Evolutionary conservation across 2,329 filamentous ascomycete genomes (phyloP), one percentile per base, ranked within the genome.

Genomic region (Colletotrichum musicola): DNA sequence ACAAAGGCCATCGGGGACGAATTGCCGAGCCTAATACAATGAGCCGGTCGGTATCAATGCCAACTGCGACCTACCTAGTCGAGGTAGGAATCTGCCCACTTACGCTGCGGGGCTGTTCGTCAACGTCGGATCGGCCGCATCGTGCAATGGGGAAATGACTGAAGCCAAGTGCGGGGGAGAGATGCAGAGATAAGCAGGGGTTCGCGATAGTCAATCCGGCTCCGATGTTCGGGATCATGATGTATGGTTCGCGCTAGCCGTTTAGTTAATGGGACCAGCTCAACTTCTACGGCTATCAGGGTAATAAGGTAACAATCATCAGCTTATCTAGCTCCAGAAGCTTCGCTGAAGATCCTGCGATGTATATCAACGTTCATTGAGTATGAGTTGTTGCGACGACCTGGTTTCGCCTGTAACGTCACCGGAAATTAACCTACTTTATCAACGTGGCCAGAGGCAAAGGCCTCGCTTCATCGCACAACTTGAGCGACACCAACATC

Each of bases 121-220:
- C 4, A n/a, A 25, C 22, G 40, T 47, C 53, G 61, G 54, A 59
- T 64, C 22, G 47, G 27, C 44, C 42, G 20, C 53, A 51, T 46
- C 47, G 35, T 50, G 46, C 30, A 50, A 38, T 44, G 27, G 44
- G 9, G 13, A 47, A 58, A 47, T 20, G 54, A 38, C 35, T 27
- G 46, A n/a, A 12, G 46, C 20, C 35, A 50, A 10, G 16, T 57
- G 38, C 59, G 20, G 20, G 53, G 64, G 30, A n/a, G 5, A 30
- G 10, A 16, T 2, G 30, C 13, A 51, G 65, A 68, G 65, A 68
- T 68, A 68, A 65, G 65, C 65, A 59, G 63, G 65, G 65, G 62
- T 68, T 68, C 2, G 25, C 20, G 49, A 64, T 50, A 49, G 22
- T 40, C 16, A 42, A 12, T 40, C 13, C 9, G 1, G 38, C 61